Conservation (phyloP, 257 asterid genomes). For the Eucommia ulmoides region DNA sequence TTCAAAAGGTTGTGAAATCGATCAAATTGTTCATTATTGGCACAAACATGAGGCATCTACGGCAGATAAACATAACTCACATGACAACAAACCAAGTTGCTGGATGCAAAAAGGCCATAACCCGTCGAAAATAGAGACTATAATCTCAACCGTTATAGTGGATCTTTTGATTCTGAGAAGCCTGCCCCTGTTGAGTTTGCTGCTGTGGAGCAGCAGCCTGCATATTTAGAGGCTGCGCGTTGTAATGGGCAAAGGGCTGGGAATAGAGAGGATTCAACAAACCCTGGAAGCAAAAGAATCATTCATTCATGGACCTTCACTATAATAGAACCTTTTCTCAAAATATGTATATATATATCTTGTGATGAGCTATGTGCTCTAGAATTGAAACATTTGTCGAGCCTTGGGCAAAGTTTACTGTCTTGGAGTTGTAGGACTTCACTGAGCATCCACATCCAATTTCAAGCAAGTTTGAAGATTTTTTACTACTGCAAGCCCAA, state of each 20-base stretch:
- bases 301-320: too few relatives aligned
- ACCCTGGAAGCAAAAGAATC: constrained; percentile 39
- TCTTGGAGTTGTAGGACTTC: too few relatives aligned
- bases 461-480: too few relatives aligned
- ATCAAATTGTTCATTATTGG: too few relatives aligned
- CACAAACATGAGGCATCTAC: constrained; percentile 11
- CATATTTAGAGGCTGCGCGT: constrained; percentile 46
- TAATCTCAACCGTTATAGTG: constrained; percentile 59
- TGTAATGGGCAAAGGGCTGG: constrained; percentile 78
- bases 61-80: constrained; percentile 25
- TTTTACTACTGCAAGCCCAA: too few relatives aligned
- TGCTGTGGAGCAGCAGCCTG: constrained; percentile 56
- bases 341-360: too few relatives aligned
- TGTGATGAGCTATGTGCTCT: too few relatives aligned
- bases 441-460: too few relatives aligned
- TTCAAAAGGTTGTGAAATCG: too few relatives aligned
- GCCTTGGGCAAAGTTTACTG: too few relatives aligned
- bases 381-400: too few relatives aligned
- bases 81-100: constrained; percentile 47
- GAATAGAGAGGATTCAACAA: constrained; percentile 67
- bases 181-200: constrained; percentile 41
- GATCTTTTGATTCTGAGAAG: constrained; percentile 63
- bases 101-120: constrained; percentile 29
- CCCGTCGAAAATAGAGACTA: constrained; percentile 11
- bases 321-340: too few relatives aligned